These are phyloP conservation scores for Coemansia sp. DNA, from an alignment of 192 early-diverging fungal species.

Conservation along the genomic window DNA sequence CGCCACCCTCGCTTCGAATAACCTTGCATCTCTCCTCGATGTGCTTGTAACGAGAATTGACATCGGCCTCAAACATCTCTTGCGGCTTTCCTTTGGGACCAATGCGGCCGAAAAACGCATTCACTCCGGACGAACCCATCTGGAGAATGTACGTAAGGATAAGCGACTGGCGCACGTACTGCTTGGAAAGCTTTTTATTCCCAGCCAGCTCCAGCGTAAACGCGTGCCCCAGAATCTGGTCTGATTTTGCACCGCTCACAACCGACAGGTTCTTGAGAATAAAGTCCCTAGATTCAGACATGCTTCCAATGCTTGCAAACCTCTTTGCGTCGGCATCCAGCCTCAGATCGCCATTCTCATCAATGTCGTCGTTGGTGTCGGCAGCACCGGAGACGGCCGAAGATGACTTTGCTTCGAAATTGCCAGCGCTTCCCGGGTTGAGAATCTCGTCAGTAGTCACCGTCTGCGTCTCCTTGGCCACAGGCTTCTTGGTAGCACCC, in stretches of 20 bases:
- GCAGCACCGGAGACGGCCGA: neutral
- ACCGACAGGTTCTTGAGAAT: constrained; percentile 72
- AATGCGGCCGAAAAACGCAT: constrained; percentile 76
- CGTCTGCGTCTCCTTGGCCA: constrained; percentile 49
- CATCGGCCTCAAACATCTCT: constrained; percentile 83
- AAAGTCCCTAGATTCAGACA: constrained; percentile 63
- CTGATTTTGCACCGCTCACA: constrained; percentile 67
- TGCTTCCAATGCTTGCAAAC: constrained; percentile 63
- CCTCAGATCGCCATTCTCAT: constrained; percentile 60
- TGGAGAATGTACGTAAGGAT: constrained; percentile 83
- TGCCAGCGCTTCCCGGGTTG: constrained; percentile 53
- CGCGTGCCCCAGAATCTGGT: constrained; percentile 84
- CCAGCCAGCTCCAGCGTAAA: constrained; percentile 77
- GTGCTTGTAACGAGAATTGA: constrained; percentile 79
- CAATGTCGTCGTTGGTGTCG: constrained; percentile 56
- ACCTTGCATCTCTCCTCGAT: constrained; percentile 76
- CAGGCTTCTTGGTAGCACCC: constrained; percentile 33
- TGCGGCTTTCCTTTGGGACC: constrained; percentile 61
- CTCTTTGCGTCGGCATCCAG: constrained; percentile 57
- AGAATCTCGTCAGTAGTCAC: constrained; percentile 67
- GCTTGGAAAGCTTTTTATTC: constrained; percentile 64
- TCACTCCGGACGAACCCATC: constrained; percentile 81
- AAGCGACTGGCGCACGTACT: constrained; percentile 78
- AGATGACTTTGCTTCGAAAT: constrained; percentile 10
- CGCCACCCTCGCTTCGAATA: constrained; percentile 57